Base-by-base conservation (phyloP, 257 asterid genomes). In the Fraxinus quadrangulata region DNA sequence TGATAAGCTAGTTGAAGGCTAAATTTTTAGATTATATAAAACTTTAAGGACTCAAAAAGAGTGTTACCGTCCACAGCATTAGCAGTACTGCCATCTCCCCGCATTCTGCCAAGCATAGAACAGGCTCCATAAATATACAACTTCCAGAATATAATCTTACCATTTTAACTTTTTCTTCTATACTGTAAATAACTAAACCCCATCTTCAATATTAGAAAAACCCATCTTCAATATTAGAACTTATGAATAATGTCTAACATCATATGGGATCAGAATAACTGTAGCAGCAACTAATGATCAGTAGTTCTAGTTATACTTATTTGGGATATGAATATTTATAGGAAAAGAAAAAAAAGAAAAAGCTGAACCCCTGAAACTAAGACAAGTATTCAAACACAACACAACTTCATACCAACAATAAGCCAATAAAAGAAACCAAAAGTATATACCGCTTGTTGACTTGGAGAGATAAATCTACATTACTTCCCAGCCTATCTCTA, bases 401-500 rank as follows among this genome's bases (percentile, higher is more conserved):
- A 77, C 23, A 36, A 16, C 56, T 3, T n/a, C 24, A 68, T 24
- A 24, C 3, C 33, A 61, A 21, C 33, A 61, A 61, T 61, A 24
- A 24, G 16, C 9, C 24, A 7, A 61, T 61, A 10, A 24, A 42
- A 61, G 68, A 61, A 61, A 61, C 68, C 14, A 61, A 61, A 61
- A 9, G 34, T 56, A 72, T 13, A 34, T 75, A 93, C 99, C 98
- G 92, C 90, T 95, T 95, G 75, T 79, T 74, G 78, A 88, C 75
- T 56, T 81, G 87, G 2, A 79, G 30, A n/a, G 87, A 56, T 16
- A 88, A 82, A 85, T 91, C 97, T 68, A 72, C 87, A 81, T 68
- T 73, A 77, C 83, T 84, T 72, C 98, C 99, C 39, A 95, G 90
- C 86, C 99, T 91, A 81, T 95, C 99, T 76, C 79, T 88, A 77